These are phyloP conservation scores for Sideroxylon spinosum DNA, from an alignment of 179 eudicot species.

Conservation along the genomic window DNA sequence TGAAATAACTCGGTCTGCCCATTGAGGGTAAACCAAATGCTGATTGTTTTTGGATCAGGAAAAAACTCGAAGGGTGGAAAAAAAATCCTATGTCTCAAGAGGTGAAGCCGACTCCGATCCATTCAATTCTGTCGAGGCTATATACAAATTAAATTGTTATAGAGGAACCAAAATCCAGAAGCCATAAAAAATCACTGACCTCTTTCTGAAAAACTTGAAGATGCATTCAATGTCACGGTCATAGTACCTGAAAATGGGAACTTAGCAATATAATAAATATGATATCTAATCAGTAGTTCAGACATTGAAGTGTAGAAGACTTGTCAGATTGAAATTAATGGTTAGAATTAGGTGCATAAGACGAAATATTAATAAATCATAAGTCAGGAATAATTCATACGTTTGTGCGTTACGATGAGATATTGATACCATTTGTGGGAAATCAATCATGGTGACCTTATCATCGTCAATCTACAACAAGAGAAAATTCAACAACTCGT, in stretches of 20 bases:
- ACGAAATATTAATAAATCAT: neutral
- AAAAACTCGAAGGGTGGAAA: too few relatives aligned
- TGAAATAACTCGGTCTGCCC: too few relatives aligned
- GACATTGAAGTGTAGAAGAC: neutral
- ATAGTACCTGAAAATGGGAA: conserved; percentile 60
- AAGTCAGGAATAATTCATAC: conserved; percentile 33
- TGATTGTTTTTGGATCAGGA: too few relatives aligned
- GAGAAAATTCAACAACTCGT: neutral
- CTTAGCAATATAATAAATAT: neutral
- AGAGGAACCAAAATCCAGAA: neutral
- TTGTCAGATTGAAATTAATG: neutral
- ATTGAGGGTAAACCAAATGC: too few relatives aligned
- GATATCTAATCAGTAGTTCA: neutral
- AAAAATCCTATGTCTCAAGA: too few relatives aligned
- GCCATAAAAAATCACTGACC: conserved; percentile 35
- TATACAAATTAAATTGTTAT: neutral
- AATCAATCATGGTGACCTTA: conserved; percentile 85
- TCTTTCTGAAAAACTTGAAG: conserved; percentile 78
- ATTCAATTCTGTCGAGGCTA: too few relatives aligned
- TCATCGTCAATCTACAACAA: conserved; percentile 78
- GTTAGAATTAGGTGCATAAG: neutral
- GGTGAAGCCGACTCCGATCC: too few relatives aligned
- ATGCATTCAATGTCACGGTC: conserved; percentile 98
- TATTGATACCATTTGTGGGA: conserved; percentile 97
- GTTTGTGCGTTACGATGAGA: conserved; percentile 89